These are phyloP conservation scores for Penstemon davidsonii DNA, from an alignment of 257 asterid species.

Conservation along the genomic window DNA sequence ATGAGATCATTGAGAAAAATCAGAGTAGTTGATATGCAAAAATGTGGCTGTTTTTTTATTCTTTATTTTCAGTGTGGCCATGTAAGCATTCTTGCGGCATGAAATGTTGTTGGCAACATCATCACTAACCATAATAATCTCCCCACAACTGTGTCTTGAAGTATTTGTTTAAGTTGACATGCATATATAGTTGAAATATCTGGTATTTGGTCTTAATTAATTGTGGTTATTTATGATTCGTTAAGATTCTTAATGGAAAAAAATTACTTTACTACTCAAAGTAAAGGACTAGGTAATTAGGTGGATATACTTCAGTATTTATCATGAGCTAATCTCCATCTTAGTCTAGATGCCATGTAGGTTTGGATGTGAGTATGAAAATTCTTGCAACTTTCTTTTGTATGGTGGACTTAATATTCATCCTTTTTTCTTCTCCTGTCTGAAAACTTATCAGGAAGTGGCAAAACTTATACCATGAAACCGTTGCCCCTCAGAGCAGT, in stretches of 20 bases:
- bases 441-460: conserved; percentile 71
- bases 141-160: background rate
- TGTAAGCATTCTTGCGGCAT: background rate
- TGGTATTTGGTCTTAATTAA: background rate
- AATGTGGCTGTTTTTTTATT: background rate
- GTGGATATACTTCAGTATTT: too few species aligned
- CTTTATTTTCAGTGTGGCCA: background rate
- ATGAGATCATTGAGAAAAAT: background rate
- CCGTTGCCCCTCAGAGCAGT: conserved; percentile 95
- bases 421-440: conserved; percentile 24
- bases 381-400: too few species aligned
- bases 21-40: background rate
- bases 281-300: too few species aligned
- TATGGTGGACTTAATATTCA: background rate
- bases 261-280: background rate
- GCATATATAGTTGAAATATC: background rate
- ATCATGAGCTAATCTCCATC: too few species aligned
- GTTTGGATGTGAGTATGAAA: too few species aligned
- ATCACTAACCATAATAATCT: background rate
- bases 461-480: conserved; percentile 96
- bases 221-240: background rate
- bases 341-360: too few species aligned
- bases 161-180: background rate
- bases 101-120: too few species aligned
- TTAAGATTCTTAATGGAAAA: background rate